Evolutionary conservation across 805 yeast genomes (phyloP), one percentile per base, ranked within the genome.

Genomic region (Cephaloascus albidus): DNA sequence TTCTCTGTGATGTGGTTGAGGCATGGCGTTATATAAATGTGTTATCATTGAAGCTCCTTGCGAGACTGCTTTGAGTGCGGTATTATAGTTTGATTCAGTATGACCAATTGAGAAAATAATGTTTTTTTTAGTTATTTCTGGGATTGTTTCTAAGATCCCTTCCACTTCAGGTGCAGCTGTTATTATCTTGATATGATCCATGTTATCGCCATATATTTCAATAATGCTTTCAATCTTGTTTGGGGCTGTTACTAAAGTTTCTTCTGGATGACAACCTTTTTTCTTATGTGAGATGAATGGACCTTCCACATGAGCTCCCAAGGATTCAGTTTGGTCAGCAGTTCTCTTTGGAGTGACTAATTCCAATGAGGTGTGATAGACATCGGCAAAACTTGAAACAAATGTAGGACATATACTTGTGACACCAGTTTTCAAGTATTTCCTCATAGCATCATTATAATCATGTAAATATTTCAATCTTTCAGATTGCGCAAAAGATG

Each of bases 1-100:
- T 38, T 74, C 73, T 47, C 82, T 58, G 49, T 75, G 81, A 48
- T 74, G 80, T 5, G 76, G 77, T 36, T 51, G 61, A 3, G 78
- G 77, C 82, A 76, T 76, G 46, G 82, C 82, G 47, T 76, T 76
- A 55, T 71, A 76, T 38, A 76, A 60, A 49, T 76, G 82, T 3
- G 82, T 76, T 40, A 76, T 60, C 80, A 76, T 74, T n/a, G 68
- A 49, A 14, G 78, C 77, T 18, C 81, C 81, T n/a, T 58, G 47
- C 18, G 57, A 52, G 28, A 75, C 56, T 0, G 81, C 81, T 38
- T 61, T 54, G 18, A 65, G 42, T 12, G 57, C 58, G 4, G 48
- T 50, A 4, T 53, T 55, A 39, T 54, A 54, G 40, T 51, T 40
- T 31, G 75, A 60, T 48, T 51, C 58, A 12, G 75, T 65, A 52